These are phyloP conservation scores for Collybia mongolica DNA, from an alignment of 768 basidiomycete genomes.

Conservation along the genomic window DNA sequence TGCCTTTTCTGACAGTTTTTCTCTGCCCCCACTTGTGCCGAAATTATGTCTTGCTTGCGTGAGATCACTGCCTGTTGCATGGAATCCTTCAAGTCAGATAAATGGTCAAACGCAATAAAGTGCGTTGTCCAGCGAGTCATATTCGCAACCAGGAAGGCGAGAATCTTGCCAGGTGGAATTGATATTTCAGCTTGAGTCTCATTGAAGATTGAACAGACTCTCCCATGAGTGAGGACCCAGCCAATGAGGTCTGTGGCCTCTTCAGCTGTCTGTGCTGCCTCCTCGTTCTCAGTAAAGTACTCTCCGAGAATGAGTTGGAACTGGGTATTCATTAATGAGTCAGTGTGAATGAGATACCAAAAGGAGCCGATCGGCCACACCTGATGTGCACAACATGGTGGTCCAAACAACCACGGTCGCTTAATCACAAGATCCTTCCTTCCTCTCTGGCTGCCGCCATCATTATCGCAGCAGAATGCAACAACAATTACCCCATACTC, in stretches of 20 bases:
- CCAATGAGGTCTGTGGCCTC: constrained; percentile 23
- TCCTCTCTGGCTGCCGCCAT: constrained; percentile 23
- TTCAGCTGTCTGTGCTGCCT: too few species aligned
- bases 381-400: constrained; percentile 22
- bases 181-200: constrained; percentile 13
- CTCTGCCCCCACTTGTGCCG: constrained; percentile 24
- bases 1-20: constrained; percentile 21
- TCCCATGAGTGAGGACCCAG: constrained; percentile 22
- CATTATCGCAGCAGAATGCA: constrained; percentile 19
- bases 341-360: not conserved
- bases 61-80: constrained; percentile 17
- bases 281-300: constrained; percentile 19
- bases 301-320: constrained; percentile 21
- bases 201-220: constrained; percentile 23
- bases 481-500: constrained; percentile 11
- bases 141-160: constrained; percentile 24
- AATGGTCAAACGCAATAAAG: constrained; percentile 20
- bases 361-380: too few species aligned
- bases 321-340: constrained; percentile 3
- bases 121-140: constrained; percentile 27
- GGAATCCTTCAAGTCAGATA: constrained; percentile 18
- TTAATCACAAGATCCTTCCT: constrained; percentile 18
- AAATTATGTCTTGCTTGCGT: constrained; percentile 17
- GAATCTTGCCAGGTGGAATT: constrained; percentile 15
- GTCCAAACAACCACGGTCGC: constrained; percentile 17